phyloP scores from a whole-genome alignment of 1,284 basidiomycete genomes.

The Ustilago shanxiensis region DNA sequence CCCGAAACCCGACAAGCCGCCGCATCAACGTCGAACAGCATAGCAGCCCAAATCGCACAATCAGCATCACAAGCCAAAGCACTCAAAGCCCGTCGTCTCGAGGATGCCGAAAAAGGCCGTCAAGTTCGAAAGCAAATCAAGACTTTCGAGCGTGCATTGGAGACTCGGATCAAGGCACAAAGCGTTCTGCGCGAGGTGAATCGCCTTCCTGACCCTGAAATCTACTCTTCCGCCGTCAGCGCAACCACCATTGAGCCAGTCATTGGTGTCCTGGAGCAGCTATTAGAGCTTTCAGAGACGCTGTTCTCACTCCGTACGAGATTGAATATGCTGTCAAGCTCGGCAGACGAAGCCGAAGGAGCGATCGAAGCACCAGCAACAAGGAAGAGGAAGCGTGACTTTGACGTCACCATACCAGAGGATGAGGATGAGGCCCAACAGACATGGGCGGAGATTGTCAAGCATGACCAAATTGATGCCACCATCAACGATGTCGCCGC shows the following conservation, averaged over 20 bases:
- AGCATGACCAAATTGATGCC: slow-evolving; percentile 40
- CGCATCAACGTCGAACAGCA: slow-evolving; percentile 31
- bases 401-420: slow-evolving; percentile 27
- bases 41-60: slow-evolving; percentile 50
- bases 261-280: slow-evolving; percentile 30
- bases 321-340: slow-evolving; percentile 16
- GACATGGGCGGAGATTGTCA: slow-evolving; percentile 35
- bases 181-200: slow-evolving; percentile 47
- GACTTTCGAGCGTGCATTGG: slow-evolving; percentile 59
- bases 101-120: slow-evolving; percentile 63
- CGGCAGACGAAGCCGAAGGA: slow-evolving; percentile 7
- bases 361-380: slow-evolving; percentile 14
- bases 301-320: slow-evolving; percentile 35
- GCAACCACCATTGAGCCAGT: slow-evolving; percentile 14
- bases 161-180: slow-evolving; percentile 62
- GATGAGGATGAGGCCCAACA: slow-evolving; percentile 25
- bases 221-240: slow-evolving; percentile 21
- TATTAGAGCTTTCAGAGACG: slow-evolving; percentile 43
- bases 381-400: slow-evolving; percentile 48
- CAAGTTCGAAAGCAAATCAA: slow-evolving; percentile 62
- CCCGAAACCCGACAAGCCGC: slow-evolving; percentile 12
- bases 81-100: slow-evolving; percentile 46
- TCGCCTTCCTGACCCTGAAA: slow-evolving; percentile 29
- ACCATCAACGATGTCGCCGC: slow-evolving; percentile 31
- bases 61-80: slow-evolving; percentile 47